phyloP scores from a whole-genome alignment of 2,329 filamentous ascomycete species.

The Thyridium curvatum region DNA sequence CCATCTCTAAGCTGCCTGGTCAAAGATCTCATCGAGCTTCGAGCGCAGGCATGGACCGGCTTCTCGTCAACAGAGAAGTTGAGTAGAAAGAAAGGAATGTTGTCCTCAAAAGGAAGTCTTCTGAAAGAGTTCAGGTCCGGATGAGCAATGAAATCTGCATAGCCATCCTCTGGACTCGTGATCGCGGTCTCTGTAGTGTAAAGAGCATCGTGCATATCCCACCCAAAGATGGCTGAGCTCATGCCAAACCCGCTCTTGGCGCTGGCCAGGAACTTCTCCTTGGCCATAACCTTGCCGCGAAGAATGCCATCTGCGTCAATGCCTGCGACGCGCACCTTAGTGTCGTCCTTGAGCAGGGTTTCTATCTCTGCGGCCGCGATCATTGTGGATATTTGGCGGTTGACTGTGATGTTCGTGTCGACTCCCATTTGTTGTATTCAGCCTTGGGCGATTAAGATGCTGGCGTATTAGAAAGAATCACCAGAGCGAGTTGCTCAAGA shows the following conservation, averaged over 20 bases:
- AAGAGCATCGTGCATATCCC: constrained; percentile 82
- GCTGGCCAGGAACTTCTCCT: constrained; percentile 85
- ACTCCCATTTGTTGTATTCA: too few relatives aligned
- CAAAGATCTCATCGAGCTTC: constrained; percentile 57
- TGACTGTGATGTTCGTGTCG: too few relatives aligned
- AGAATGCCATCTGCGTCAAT: constrained; percentile 74
- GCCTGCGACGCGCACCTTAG: constrained; percentile 48
- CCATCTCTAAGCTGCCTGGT: constrained; percentile 54
- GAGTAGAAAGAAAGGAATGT: constrained; percentile 70
- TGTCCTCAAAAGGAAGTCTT: constrained; percentile 73
- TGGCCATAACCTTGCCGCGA: constrained; percentile 85
- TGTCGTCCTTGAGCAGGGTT: constrained; percentile 21
- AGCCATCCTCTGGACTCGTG: constrained; percentile 75
- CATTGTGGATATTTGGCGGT: too few relatives aligned
- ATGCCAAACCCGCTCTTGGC: constrained; percentile 81
- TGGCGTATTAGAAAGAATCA: too few relatives aligned
- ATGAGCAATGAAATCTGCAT: constrained; percentile 67
- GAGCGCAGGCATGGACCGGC: constrained; percentile 64
- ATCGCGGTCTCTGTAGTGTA: constrained; percentile 71
- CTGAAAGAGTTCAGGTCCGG: constrained; percentile 66
- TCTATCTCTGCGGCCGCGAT: too few relatives aligned
- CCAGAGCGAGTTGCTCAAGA: too few relatives aligned
- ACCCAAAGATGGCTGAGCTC: constrained; percentile 89
- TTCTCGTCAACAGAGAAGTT: constrained; percentile 68
- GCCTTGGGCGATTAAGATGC: too few relatives aligned